These are phyloP conservation scores for Colletotrichum coccodes DNA, from an alignment of 2,329 filamentous ascomycete genomes.

Conservation along the genomic window DNA sequence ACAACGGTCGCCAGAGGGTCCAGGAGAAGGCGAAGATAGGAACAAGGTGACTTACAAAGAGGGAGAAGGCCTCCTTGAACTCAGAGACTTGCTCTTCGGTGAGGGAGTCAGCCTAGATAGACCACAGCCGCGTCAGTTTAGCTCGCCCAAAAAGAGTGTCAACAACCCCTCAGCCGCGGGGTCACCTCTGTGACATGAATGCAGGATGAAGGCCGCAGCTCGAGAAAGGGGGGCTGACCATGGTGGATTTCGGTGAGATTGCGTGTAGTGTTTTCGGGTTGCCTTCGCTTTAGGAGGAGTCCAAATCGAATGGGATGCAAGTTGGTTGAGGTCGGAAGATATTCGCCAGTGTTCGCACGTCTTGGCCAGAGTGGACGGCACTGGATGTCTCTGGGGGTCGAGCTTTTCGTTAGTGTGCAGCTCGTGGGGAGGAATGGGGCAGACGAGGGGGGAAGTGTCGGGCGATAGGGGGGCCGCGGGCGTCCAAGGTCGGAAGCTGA, in stretches of 20 bases:
- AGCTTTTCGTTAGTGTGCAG: slow-evolving; percentile 36
- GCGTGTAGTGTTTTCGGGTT: neutral
- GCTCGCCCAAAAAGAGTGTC: slow-evolving; percentile 6
- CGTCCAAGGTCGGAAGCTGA: slow-evolving; percentile 23
- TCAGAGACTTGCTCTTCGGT: slow-evolving; percentile 99
- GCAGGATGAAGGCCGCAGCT: neutral
- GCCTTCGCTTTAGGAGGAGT: neutral
- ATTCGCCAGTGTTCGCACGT: slow-evolving; percentile 21
- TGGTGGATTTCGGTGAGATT: slow-evolving; percentile 3
- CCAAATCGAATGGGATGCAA: neutral
- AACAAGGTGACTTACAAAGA: slow-evolving; percentile 81
- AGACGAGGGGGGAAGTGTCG: slow-evolving; percentile 23
- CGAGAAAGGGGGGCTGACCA: slow-evolving; percentile 15
- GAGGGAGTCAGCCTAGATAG: slow-evolving; percentile 87
- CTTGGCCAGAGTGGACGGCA: slow-evolving; percentile 24
- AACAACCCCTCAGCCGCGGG: slow-evolving; percentile 32
- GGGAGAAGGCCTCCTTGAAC: slow-evolving; percentile 99
- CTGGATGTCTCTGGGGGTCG: slow-evolving; percentile 23
- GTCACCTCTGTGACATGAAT: slow-evolving; percentile 1
- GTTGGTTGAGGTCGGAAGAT: slow-evolving; percentile 12
- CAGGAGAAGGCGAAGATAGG: neutral
- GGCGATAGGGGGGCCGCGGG: slow-evolving; percentile 30
- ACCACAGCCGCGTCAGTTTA: slow-evolving; percentile 20
- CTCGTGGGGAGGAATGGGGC: slow-evolving; percentile 32
- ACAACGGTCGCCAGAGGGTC: slow-evolving; percentile 8